A percentile compares a stretch with the other conserved stretches of the same genome.
Conservation (phyloP, 2,329 filamentous ascomycete species). For the Microcyclospora tardicrescens region DNA sequence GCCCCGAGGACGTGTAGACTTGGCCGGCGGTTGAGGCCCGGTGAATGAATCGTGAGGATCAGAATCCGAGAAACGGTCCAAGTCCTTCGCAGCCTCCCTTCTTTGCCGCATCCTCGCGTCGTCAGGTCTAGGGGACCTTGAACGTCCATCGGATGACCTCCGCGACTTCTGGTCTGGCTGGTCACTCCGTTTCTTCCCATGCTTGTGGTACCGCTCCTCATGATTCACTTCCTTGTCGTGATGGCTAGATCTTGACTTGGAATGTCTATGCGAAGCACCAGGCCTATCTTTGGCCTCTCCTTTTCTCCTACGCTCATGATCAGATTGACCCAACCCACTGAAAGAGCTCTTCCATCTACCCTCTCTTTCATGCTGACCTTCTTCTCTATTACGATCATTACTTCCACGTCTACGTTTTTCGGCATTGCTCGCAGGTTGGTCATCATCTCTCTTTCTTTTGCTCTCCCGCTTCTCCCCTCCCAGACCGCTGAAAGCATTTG, state of each 20-base stretch:
- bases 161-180: neutral
- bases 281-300: neutral
- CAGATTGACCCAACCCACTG: slow-evolving; percentile 4
- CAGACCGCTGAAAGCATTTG: too few species aligned
- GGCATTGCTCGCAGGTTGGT: too few species aligned
- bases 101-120: neutral
- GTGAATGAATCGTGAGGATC: slow-evolving; percentile 66
- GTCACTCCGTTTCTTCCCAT: too few species aligned
- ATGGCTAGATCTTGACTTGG: too few species aligned
- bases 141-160: neutral
- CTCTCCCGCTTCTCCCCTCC: slow-evolving; percentile 1
- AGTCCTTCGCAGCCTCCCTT: neutral
- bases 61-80: slow-evolving; percentile 34
- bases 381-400: too few species aligned
- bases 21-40: slow-evolving; percentile 46
- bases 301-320: neutral
- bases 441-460: slow-evolving; percentile 1
- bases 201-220: too few species aligned
- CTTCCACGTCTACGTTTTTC: too few species aligned
- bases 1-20: slow-evolving; percentile 45
- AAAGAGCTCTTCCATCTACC: slow-evolving; percentile 11
- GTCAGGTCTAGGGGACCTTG: too few species aligned
- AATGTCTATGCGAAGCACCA: too few species aligned
- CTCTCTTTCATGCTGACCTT: slow-evolving; percentile 4
- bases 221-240: too few species aligned